phyloP scores from a whole-genome alignment of 257 asterid genomes.

The Nicotiana otophora region DNA sequence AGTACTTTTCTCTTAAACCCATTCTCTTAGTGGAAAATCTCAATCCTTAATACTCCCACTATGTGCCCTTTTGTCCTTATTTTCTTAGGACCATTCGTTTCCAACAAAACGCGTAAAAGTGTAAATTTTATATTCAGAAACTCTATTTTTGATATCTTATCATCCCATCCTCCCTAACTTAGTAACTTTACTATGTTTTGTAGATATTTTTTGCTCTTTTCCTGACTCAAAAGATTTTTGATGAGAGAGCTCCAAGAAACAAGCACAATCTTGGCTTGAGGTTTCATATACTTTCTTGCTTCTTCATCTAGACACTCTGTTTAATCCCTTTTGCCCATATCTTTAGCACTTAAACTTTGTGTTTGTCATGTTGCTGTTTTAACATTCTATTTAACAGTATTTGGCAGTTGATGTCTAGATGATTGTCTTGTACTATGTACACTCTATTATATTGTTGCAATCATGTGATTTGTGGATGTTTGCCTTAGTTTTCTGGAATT shows the following conservation, averaged over 20 bases:
- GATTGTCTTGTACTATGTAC: not conserved
- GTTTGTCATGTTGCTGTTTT: not conserved
- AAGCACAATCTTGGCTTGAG: not conserved
- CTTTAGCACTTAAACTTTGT: not conserved
- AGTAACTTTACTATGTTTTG: not conserved
- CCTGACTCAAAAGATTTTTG: not conserved
- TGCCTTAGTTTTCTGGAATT: not conserved
- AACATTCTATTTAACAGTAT: not conserved
- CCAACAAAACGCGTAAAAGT: conserved; percentile 19
- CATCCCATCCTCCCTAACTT: not conserved
- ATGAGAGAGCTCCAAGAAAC: conserved; percentile 12
- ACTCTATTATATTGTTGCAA: not conserved
- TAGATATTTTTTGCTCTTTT: not conserved
- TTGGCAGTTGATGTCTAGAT: not conserved
- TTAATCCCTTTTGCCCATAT: not conserved
- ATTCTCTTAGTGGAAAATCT: not conserved
- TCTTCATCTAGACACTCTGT: not conserved
- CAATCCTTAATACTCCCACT: not conserved
- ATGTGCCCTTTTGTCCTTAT: not conserved
- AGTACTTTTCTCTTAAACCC: not conserved
- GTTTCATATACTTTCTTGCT: not conserved
- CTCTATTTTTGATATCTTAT: not conserved
- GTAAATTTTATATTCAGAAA: not conserved
- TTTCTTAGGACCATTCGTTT: not conserved
- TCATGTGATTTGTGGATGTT: not conserved